Percentiles rank a stretch among this genome's conserved stretches.
phyloP scores from a whole-genome alignment of 2,329 filamentous ascomycete species.

The Apiospora saccharicola region DNA sequence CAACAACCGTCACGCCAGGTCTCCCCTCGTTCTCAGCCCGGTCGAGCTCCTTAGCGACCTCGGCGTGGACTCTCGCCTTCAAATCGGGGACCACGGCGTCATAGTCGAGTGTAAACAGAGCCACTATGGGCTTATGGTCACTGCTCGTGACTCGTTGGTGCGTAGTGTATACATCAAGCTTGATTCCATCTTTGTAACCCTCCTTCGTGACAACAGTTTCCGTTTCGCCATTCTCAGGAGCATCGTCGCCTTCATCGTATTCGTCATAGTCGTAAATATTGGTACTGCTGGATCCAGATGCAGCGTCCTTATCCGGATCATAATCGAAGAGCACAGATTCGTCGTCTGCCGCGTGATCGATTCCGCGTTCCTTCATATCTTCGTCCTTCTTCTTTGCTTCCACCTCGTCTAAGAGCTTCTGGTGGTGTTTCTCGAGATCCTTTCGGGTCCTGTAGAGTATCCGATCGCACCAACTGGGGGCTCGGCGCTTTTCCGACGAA shows the following conservation, averaged over 20 bases:
- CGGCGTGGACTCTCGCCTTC: conserved; percentile 83
- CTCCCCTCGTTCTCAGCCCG: conserved; percentile 90
- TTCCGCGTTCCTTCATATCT: conserved; percentile 82
- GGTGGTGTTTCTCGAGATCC: conserved; percentile 72
- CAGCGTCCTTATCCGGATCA: conserved; percentile 77
- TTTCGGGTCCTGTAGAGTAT: conserved; percentile 83
- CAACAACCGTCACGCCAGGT: conserved; percentile 81
- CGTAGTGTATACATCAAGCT: conserved; percentile 76
- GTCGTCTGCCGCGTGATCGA: conserved; percentile 77
- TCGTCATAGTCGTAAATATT: conserved; percentile 35
- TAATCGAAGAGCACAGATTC: conserved; percentile 91
- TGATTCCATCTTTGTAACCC: conserved; percentile 62
- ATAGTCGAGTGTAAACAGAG: conserved; percentile 84
- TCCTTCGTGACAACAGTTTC: conserved; percentile 64
- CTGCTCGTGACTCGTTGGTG: conserved; percentile 91
- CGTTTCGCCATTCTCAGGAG: conserved; percentile 50
- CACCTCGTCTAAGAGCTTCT: conserved; percentile 66
- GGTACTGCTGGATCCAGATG: conserved; percentile 50
- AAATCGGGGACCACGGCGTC: conserved; percentile 86
- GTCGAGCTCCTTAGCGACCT: conserved; percentile 88
- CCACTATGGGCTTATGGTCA: conserved; percentile 91
- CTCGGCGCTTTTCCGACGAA: conserved; percentile 90
- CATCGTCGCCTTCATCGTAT: conserved; percentile 49
- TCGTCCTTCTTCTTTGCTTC: conserved; percentile 76
- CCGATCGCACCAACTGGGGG: conserved; percentile 96